Evolutionary conservation across 2,329 filamentous ascomycete species (phyloP), one percentile per base, ranked within the genome.

Genomic region (Pseudocercospora macadamiae): DNA sequence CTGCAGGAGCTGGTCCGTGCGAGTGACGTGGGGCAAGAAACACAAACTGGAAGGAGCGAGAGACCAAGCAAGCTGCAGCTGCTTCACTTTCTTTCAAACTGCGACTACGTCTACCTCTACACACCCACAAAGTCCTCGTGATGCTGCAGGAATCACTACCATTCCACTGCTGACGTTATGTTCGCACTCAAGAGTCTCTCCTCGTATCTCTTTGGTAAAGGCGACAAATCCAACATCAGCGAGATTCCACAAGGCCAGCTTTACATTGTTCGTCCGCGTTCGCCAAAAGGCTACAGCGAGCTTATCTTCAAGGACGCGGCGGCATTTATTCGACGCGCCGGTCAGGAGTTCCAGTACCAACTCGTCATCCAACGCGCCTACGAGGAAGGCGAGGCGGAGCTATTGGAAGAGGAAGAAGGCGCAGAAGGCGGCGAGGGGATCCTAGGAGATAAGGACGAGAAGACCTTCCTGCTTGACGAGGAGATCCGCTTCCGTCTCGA

Each of bases 271-370:
- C 90, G 95, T 69, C 95, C 95, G 9, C 85, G 91, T 51, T 97
- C 93, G 6, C 92, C 93, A 57, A 99, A 99, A 76, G 95, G 95
- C 66, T 97, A 97, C 75, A 97, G 93, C 1, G 95, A 99, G 77
- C 91, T 97, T 73, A 71, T 99, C 77, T 99, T 97, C 83, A 96
- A 95, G 76, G 95, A 99, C 86, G 89, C 92, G 36, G 90, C 91
- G 47, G 91, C 93, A 54, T 91, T 89, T 64, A 96, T 99, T 71
- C 89, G 96, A 65, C 87, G 91, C 64, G 97, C 95, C 14, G 93
- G 90, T 18, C 93, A 96, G 74, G 92, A 97, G 54, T 97, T 90
- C 71, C 93, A 99, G 71, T 99, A 97, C 74, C 95, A 99, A 75
- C 90, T 99, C 10, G 93, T 97, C 37, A 86, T 97, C 39, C 95